phyloP scores from a whole-genome alignment of 352 stramenopile genomes.

The Phytophthora pisi region DNA sequence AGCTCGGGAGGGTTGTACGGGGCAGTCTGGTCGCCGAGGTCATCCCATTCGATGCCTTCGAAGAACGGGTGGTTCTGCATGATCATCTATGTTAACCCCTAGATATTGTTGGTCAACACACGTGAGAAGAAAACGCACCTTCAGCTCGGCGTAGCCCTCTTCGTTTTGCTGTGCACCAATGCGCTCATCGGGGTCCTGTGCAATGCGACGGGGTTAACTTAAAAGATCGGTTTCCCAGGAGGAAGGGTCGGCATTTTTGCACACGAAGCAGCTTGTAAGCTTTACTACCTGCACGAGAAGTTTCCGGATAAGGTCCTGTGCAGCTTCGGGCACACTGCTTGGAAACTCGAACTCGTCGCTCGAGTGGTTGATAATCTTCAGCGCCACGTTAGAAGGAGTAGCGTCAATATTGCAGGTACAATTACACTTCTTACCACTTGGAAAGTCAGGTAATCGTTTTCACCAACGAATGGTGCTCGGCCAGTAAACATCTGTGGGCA shows the following conservation, averaged over 20 bases:
- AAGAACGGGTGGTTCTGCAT: constrained; percentile 80
- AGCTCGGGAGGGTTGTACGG: constrained; percentile 66
- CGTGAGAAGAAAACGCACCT: constrained; percentile 37
- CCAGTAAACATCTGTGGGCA: constrained; percentile 79
- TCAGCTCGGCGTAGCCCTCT: constrained; percentile 69
- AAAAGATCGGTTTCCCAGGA: not conserved
- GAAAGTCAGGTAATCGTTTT: constrained; percentile 93
- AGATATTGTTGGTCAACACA: not conserved
- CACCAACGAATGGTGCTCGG: constrained; percentile 83
- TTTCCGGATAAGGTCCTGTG: constrained; percentile 74
- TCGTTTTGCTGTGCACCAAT: constrained; percentile 75
- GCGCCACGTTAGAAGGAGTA: not conserved
- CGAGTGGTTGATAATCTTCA: constrained; percentile 82
- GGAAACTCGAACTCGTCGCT: constrained; percentile 83
- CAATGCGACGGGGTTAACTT: not conserved
- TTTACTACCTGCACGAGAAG: constrained; percentile 68
- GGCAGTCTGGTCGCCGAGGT: constrained; percentile 52
- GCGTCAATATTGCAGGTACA: not conserved
- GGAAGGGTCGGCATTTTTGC: not conserved
- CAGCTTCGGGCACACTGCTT: constrained; percentile 61
- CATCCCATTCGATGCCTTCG: constrained; percentile 75
- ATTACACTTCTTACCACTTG: constrained; percentile 59
- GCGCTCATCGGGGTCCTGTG: constrained; percentile 57
- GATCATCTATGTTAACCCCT: constrained; percentile 5
- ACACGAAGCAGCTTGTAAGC: not conserved